Evolutionary conservation across 345 rosid genomes (phyloP).

Genomic region (Hypericum perforatum): DNA sequence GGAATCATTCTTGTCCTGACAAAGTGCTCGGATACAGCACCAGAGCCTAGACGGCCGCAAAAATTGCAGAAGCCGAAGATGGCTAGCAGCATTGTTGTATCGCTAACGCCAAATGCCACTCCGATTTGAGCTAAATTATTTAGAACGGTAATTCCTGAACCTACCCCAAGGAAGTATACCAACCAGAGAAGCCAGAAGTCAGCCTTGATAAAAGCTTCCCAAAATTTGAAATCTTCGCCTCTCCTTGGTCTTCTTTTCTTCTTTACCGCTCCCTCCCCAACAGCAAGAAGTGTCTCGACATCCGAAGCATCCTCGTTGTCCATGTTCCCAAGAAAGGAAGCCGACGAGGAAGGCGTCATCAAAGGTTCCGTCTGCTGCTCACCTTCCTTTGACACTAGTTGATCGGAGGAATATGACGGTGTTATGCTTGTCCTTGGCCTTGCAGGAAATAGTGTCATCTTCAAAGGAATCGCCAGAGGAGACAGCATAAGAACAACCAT

Average conservation of each 20-base stretch:
- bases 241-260: conserved; percentile 67
- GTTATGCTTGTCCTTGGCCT: conserved; percentile 31
- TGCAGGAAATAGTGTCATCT: conserved; percentile 80
- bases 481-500: conserved; percentile 54
- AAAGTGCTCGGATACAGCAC: conserved; percentile 82
- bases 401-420: conserved; percentile 45
- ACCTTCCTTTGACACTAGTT: conserved; percentile 35
- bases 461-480: conserved; percentile 83
- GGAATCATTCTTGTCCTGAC: conserved; percentile 70
- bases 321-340: conserved; percentile 50
- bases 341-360: conserved; percentile 60
- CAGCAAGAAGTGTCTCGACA: conserved; percentile 53
- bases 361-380: conserved; percentile 36
- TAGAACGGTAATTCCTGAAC: conserved; percentile 79
- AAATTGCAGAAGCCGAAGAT: conserved; percentile 84
- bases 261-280: conserved; percentile 76
- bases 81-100: conserved; percentile 61
- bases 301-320: conserved; percentile 46
- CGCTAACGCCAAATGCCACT: conserved; percentile 53
- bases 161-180: conserved; percentile 75
- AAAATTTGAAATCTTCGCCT: conserved; percentile 65
- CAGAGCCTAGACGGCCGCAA: conserved; percentile 74
- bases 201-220: conserved; percentile 72
- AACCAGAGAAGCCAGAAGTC: conserved; percentile 99
- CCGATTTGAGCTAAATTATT: conserved; percentile 98